Base-by-base conservation (phyloP, 345 rosid genomes). In the Syzygium jambos region DNA sequence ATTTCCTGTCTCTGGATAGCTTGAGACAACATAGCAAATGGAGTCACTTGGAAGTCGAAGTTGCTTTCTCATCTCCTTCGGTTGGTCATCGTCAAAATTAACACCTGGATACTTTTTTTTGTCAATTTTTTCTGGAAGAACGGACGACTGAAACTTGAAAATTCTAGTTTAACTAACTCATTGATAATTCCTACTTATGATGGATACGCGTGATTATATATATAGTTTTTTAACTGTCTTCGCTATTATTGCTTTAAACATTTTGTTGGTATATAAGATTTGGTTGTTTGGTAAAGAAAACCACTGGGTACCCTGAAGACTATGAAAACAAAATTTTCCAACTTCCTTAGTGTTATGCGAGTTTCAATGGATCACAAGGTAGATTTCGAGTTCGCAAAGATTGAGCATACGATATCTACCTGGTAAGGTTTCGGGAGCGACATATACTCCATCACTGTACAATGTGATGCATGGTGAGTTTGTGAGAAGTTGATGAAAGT, bases 361-460 rank as follows among this genome's bases (percentile, higher is more conserved):
- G 34, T 29, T 65, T 5, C 46, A 30, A 9, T 30, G 21, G 0
- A 34, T 30, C 22, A 2, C 6, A 16, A 68, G 46, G 0, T 34
- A n/a, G 9, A 34, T 34, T 68, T 68, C 7, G 21, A 68, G 13
- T 34, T 34, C 13, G 19, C 0, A 68, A 68, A 17, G 25, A 34
- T 34, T 9, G 0, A 34, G 0, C 2, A 0, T 34, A 43, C 0
- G 0, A 17, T 17, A 17, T 21, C 1, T 30, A 2, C 78, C 9
- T 17, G 78, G 23, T 68, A 68, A 34, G 23, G 0, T 68, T 34
- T 68, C 3, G 3, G 22, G 78, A 68, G 22, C 78, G 9, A 10
- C 46, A 68, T 34, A 34, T 17, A 17, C 46, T 68, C 46, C 1
- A 30, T 30, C 73, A n/a, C 34, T 14, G 4, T 61, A n/a, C 34